Conservation (phyloP, 176 grass and related monocot species). For the Eremochloa ophiuroides region DNA sequence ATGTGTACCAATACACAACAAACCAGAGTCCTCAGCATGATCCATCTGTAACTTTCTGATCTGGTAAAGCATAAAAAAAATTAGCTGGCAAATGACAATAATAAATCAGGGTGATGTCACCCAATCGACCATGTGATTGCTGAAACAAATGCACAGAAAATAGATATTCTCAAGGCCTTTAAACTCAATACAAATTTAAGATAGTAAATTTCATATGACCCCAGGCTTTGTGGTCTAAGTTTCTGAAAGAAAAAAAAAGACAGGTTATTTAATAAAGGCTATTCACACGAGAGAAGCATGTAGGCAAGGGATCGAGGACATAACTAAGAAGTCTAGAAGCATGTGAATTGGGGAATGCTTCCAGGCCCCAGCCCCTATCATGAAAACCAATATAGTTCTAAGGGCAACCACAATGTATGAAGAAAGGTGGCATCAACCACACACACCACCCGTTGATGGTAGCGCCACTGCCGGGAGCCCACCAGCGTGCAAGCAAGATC, state of each 20-base stretch:
- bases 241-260: background rate
- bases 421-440: too few relatives aligned
- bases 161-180: background rate
- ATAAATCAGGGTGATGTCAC: background rate
- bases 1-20: constrained; percentile 40
- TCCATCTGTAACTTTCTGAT: constrained; percentile 40
- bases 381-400: background rate
- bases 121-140: background rate
- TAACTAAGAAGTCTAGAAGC: background rate
- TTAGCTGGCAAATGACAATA: constrained; percentile 10
- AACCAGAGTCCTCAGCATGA: constrained; percentile 25
- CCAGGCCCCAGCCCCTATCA: background rate
- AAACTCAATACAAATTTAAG: background rate
- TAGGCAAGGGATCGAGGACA: background rate
- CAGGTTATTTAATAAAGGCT: background rate
- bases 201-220: background rate
- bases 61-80: constrained; percentile 22
- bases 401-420: too few relatives aligned
- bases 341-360: background rate
- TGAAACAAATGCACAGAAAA: background rate
- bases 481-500: too few relatives aligned
- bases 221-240: background rate
- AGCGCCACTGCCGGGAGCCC: too few relatives aligned
- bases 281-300: background rate
- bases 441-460: too few relatives aligned